A percentile compares a stretch with the other conserved stretches of the same genome.
Evolutionary conservation across 257 asterid genomes (phyloP).

Genomic region (Plantago major): DNA sequence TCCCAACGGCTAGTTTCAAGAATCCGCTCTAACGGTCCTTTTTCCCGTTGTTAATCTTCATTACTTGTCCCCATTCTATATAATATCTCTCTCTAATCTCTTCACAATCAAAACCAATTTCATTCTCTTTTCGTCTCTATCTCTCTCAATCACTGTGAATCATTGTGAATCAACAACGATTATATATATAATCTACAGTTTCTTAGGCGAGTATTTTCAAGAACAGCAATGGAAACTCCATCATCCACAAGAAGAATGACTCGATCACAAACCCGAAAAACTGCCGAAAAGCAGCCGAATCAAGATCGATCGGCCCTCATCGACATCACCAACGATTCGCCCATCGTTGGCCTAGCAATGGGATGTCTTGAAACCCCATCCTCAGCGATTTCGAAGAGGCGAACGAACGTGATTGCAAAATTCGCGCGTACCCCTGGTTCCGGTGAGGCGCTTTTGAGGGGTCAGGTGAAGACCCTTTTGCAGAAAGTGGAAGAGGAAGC

Average conservation of each 20-base stretch:
- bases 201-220: no score
- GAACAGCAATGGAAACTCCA: slow-evolving; percentile 67
- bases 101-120: no score
- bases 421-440: slow-evolving; percentile 61
- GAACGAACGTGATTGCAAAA: slow-evolving; percentile 19
- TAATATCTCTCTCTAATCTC: no score
- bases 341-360: slow-evolving; percentile 88
- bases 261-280: slow-evolving; percentile 52
- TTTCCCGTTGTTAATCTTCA: no score
- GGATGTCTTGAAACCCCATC: slow-evolving; percentile 72
- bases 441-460: slow-evolving; percentile 88
- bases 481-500: slow-evolving; percentile 94
- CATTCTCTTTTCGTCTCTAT: no score
- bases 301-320: slow-evolving; percentile 67
- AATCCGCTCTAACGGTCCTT: no score
- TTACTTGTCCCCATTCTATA: no score
- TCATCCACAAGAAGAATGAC: slow-evolving; percentile 71
- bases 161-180: no score
- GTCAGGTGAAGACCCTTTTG: slow-evolving; percentile 80
- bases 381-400: slow-evolving; percentile 68
- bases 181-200: no score
- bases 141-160: no score
- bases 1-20: no score
- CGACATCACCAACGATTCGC: slow-evolving; percentile 91
- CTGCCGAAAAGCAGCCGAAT: slow-evolving; percentile 27